A percentile compares a stretch with the other conserved stretches of the same genome.
These are phyloP conservation scores for Penicillium canescens DNA, from an alignment of 495 filamentous ascomycete species.

Conservation along the genomic window DNA sequence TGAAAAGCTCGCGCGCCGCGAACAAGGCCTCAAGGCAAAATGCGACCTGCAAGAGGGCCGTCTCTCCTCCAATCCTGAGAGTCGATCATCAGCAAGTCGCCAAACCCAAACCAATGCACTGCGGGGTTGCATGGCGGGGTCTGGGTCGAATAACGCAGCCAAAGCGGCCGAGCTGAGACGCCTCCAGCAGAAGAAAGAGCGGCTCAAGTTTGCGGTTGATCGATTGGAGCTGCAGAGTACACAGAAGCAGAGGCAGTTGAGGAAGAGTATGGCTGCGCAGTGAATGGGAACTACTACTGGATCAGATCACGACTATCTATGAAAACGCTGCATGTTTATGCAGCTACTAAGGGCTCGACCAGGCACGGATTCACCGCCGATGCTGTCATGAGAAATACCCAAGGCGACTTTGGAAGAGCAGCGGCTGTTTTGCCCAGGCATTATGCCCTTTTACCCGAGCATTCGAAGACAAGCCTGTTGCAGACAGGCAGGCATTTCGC, in stretches of 20 bases:
- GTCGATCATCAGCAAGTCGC: slow-evolving; percentile 25
- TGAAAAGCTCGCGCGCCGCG: slow-evolving; percentile 70
- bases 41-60: slow-evolving; percentile 71
- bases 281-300: slow-evolving; percentile 10
- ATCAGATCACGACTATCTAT: no score
- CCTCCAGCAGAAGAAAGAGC: slow-evolving; percentile 72
- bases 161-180: slow-evolving; percentile 64
- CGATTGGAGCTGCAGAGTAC: slow-evolving; percentile 65
- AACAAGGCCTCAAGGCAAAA: slow-evolving; percentile 67
- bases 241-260: slow-evolving; percentile 71
- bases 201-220: slow-evolving; percentile 75
- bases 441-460: background rate
- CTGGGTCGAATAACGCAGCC: slow-evolving; percentile 48
- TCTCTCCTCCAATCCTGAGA: slow-evolving; percentile 44
- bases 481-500: no score
- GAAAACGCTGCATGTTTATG: no score
- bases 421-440: background rate
- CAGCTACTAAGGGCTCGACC: no score
- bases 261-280: slow-evolving; percentile 72
- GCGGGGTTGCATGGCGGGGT: slow-evolving; percentile 28
- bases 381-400: background rate
- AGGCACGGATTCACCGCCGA: background rate
- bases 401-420: background rate
- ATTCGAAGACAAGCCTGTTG: background rate
- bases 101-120: slow-evolving; percentile 23